Evolutionary conservation across 1,284 basidiomycete species (phyloP).

Genomic region (Sporisorium exsertum): DNA sequence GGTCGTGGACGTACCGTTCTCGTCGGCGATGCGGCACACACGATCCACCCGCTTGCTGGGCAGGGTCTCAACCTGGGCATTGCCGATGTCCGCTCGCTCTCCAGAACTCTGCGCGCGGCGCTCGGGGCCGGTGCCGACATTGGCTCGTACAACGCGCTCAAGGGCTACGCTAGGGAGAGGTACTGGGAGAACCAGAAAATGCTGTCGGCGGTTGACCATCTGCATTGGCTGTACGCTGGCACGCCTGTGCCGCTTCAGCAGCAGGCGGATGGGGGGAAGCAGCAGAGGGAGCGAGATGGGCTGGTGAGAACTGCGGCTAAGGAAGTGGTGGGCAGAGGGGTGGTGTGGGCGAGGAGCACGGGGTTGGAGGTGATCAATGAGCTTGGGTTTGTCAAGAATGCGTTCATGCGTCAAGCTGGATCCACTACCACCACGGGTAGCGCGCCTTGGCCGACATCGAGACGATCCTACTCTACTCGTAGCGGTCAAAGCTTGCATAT

Average conservation of each 20-base stretch:
- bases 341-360: constrained; percentile 65
- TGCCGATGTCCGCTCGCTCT: constrained; percentile 75
- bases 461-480: constrained; percentile 6
- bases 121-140: constrained; percentile 57
- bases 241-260: constrained; percentile 42
- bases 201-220: constrained; percentile 64
- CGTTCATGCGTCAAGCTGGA: constrained; percentile 52
- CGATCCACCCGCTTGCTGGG: constrained; percentile 94
- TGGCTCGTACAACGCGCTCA: constrained; percentile 59
- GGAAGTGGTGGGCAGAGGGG: constrained; percentile 42
- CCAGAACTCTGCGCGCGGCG: constrained; percentile 39
- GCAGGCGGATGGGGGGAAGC: constrained; percentile 36
- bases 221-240: constrained; percentile 64
- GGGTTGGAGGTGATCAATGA: constrained; percentile 68
- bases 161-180: constrained; percentile 56
- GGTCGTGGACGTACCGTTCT: constrained; percentile 80
- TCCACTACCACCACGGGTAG: constrained; percentile 27
- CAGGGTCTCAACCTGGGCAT: constrained; percentile 95
- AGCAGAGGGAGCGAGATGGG: constrained; percentile 33
- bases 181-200: constrained; percentile 66
- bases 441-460: constrained; percentile 16
- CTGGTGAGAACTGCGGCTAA: constrained; percentile 34
- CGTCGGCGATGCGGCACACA: constrained; percentile 95
- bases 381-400: constrained; percentile 61
- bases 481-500: constrained; percentile 2